Evolutionary conservation across 305 asterid genomes (phyloP).

Genomic region (Euphrasia arctica): DNA sequence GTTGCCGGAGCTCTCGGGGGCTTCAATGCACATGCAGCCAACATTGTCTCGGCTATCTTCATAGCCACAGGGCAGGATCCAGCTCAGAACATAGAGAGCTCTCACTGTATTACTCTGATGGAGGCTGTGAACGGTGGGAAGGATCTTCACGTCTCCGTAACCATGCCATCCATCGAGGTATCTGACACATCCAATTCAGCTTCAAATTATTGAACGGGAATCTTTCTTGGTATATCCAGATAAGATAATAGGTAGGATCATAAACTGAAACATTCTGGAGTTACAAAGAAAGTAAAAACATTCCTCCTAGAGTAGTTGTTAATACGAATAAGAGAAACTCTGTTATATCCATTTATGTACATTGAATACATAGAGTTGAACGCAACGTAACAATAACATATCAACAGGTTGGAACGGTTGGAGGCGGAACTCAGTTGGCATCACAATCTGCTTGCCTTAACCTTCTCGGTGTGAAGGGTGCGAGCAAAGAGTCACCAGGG

Average conservation of each 20-base stretch:
- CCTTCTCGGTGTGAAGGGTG: background rate
- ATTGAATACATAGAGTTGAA: too few relatives aligned
- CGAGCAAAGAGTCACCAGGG: background rate
- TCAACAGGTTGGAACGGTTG: conserved; percentile 5
- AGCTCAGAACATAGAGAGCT: conserved; percentile 28
- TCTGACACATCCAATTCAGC: conserved; percentile 6
- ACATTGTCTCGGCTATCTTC: too few relatives aligned
- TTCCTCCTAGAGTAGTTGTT: too few relatives aligned
- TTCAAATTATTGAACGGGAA: background rate
- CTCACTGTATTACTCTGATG: conserved; percentile 90
- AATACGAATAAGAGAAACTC: too few relatives aligned
- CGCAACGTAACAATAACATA: too few relatives aligned
- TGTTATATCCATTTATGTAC: too few relatives aligned
- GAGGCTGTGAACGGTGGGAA: conserved; percentile 67
- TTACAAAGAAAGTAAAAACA: too few relatives aligned
- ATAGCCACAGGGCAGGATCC: too few relatives aligned
- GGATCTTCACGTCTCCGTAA: conserved; percentile 71
- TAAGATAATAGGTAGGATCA: too few relatives aligned
- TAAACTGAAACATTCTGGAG: too few relatives aligned
- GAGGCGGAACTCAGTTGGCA: background rate
- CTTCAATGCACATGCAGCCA: conserved; percentile 26
- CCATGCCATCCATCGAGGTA: conserved; percentile 89
- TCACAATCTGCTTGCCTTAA: background rate
- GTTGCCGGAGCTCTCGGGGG: background rate
- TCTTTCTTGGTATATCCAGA: too few relatives aligned